These are phyloP conservation scores for Cymbidium sinense DNA, from an alignment of 106 monocot genomes.

Conservation along the genomic window DNA sequence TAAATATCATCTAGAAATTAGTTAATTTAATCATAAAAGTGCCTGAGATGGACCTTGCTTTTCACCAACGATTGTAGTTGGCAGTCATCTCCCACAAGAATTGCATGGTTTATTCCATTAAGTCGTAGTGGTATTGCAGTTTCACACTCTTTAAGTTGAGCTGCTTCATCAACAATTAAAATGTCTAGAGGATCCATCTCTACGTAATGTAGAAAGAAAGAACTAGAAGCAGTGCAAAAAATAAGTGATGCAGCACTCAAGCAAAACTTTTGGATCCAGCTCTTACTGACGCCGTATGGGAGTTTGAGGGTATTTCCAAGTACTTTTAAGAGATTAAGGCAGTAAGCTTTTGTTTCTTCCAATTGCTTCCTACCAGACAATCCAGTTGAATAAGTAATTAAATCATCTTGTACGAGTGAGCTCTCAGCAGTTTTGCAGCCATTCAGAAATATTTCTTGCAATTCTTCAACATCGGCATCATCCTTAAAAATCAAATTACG, in stretches of 20 bases:
- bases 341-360: too few relatives aligned
- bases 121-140: slow-evolving; percentile 49
- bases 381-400: too few relatives aligned
- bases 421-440: too few relatives aligned
- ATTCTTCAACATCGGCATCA: too few relatives aligned
- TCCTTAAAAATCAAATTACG: too few relatives aligned
- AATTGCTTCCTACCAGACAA: too few relatives aligned
- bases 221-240: slow-evolving; percentile 49
- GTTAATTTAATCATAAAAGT: too few relatives aligned
- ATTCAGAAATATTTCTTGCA: too few relatives aligned
- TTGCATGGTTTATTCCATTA: slow-evolving; percentile 25
- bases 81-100: slow-evolving; percentile 68
- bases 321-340: too few relatives aligned
- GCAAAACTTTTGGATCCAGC: slow-evolving; percentile 17
- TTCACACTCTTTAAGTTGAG: slow-evolving; percentile 56
- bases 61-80: slow-evolving; percentile 57
- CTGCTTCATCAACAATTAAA: slow-evolving; percentile 39
- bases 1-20: too few relatives aligned
- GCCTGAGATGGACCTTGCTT: slow-evolving; percentile 35
- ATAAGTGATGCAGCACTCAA: slow-evolving; percentile 23
- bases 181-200: neutral
- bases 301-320: too few relatives aligned
- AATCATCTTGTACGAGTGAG: too few relatives aligned
- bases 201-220: slow-evolving; percentile 31
- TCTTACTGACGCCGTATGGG: neutral